Evolutionary conservation across 768 basidiomycete species (phyloP).

Genomic region (Tephrocybe sp.): DNA sequence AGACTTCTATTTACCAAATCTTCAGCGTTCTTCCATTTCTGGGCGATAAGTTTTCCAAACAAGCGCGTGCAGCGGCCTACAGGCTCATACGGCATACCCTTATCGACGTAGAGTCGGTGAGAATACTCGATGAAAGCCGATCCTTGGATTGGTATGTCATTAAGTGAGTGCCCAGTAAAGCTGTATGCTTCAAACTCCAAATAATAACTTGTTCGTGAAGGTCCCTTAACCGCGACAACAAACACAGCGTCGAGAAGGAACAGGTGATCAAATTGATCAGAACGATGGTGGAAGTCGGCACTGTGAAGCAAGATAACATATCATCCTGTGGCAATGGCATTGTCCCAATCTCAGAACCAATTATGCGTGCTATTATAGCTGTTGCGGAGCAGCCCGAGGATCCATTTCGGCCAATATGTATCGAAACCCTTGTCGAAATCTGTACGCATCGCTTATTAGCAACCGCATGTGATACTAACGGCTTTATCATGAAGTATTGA

Average conservation of each 20-base stretch:
- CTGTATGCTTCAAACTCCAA: neutral
- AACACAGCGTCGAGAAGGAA: constrained; percentile 82
- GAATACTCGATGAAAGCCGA: constrained; percentile 51
- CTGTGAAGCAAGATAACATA: constrained; percentile 49
- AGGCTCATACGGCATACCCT: constrained; percentile 78
- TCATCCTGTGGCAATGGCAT: constrained; percentile 38
- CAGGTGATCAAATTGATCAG: constrained; percentile 92
- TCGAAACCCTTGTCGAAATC: constrained; percentile 90
- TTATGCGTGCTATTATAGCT: constrained; percentile 89
- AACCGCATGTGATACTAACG: neutral
- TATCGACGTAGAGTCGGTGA: constrained; percentile 72
- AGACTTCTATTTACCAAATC: constrained; percentile 3
- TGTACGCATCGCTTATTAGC: constrained; percentile 44
- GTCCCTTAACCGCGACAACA: constrained; percentile 82
- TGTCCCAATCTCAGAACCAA: constrained; percentile 68
- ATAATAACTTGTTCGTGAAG: constrained; percentile 36
- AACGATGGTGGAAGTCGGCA: constrained; percentile 74
- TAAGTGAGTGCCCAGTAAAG: constrained; percentile 49
- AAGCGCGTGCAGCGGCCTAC: constrained; percentile 81
- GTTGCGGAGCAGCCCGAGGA: constrained; percentile 94
- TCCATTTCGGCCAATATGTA: constrained; percentile 75
- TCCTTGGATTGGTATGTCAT: constrained; percentile 90
- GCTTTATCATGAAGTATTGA: constrained; percentile 56
- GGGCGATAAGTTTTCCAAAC: constrained; percentile 69
- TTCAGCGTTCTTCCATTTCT: constrained; percentile 75